Conservation (phyloP, 441 rosid genomes). For the Populus hybrid region DNA sequence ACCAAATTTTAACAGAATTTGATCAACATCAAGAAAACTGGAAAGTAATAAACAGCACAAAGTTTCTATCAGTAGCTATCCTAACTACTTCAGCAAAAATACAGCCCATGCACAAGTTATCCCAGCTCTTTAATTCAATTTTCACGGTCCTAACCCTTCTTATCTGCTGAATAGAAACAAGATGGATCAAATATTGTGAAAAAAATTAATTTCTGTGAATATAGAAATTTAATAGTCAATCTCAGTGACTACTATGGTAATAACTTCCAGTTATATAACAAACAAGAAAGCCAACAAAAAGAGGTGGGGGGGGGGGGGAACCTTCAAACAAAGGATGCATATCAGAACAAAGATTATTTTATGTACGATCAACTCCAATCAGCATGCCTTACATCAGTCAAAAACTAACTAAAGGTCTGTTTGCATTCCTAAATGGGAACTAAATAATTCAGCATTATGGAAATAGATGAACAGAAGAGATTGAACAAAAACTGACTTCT, state of each 20-base stretch:
- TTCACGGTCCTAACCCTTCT: background rate
- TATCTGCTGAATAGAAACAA: background rate
- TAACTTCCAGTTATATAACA: background rate
- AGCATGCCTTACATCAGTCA: background rate
- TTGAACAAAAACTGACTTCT: too few species aligned
- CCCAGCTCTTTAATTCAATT: background rate
- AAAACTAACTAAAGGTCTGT: background rate
- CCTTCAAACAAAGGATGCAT: background rate
- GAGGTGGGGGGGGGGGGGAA: too few species aligned
- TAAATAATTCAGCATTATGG: background rate
- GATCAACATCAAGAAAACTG: background rate
- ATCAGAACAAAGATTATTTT: background rate
- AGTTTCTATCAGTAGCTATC: background rate
- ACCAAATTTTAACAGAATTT: background rate
- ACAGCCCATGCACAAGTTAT: background rate
- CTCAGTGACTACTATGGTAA: background rate
- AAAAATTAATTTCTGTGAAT: background rate
- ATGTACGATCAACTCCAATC: background rate
- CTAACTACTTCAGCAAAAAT: background rate
- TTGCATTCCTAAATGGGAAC: too few species aligned
- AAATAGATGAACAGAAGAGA: background rate
- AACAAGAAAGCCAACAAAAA: background rate
- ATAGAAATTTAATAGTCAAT: background rate
- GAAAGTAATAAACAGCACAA: conserved; percentile 4
- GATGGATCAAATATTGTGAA: background rate